phyloP scores from a whole-genome alignment of 2,329 filamentous ascomycete species.

The Pezicula carpinea region DNA sequence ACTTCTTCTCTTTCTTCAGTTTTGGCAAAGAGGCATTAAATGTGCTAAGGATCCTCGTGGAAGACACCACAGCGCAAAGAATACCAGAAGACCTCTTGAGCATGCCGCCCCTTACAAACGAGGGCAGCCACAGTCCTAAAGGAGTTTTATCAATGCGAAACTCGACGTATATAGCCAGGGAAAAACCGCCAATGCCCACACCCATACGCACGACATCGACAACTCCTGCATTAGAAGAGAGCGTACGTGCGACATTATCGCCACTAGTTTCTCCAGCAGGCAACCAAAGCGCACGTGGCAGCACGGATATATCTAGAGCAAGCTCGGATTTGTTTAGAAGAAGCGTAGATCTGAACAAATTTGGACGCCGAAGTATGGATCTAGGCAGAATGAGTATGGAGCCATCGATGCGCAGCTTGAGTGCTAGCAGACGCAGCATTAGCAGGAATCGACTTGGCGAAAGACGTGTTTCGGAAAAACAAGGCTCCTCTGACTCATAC shows the following conservation, averaged over 20 bases:
- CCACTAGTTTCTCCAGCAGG: slow-evolving; percentile 34
- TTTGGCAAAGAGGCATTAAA: slow-evolving; percentile 79
- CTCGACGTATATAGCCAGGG: slow-evolving; percentile 16
- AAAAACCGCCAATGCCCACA: slow-evolving; percentile 10
- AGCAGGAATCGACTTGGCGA: slow-evolving; percentile 44
- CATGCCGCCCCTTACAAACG: slow-evolving; percentile 8
- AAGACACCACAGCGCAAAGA: slow-evolving; percentile 28
- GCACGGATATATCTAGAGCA: slow-evolving; percentile 45
- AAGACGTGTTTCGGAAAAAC: slow-evolving; percentile 46
- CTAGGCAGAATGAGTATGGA: slow-evolving; percentile 37
- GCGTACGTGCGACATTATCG: slow-evolving; percentile 57
- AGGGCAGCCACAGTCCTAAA: slow-evolving; percentile 18
- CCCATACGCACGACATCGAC: slow-evolving; percentile 19
- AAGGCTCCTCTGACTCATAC: slow-evolving; percentile 70
- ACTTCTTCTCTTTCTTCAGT: slow-evolving; percentile 95
- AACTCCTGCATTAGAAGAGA: slow-evolving; percentile 40
- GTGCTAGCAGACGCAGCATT: slow-evolving; percentile 48
- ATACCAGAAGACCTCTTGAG: slow-evolving; percentile 26
- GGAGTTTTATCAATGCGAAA: slow-evolving; percentile 17
- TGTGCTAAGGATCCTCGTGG: slow-evolving; percentile 50
- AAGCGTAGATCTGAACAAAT: slow-evolving; percentile 42
- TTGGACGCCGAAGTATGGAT: slow-evolving; percentile 45
- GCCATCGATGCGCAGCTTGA: slow-evolving; percentile 57
- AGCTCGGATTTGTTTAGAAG: slow-evolving; percentile 51
- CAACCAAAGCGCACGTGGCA: slow-evolving; percentile 46